These are phyloP conservation scores for Pueraria montana DNA, from an alignment of 306 rosid species.

Conservation along the genomic window DNA sequence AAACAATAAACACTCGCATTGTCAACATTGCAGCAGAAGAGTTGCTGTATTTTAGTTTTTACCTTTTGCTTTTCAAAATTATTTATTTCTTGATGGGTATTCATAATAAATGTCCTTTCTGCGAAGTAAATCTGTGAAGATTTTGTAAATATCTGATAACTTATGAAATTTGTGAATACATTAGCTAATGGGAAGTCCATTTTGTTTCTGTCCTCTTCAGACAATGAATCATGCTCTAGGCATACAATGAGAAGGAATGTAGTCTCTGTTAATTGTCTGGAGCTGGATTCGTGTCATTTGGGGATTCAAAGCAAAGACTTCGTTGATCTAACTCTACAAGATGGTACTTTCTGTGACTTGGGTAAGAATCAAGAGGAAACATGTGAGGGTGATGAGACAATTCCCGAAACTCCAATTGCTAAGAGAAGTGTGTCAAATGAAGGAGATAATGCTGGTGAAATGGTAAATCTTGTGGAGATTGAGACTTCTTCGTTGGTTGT, in stretches of 20 bases:
- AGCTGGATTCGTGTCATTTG: slow-evolving; percentile 55
- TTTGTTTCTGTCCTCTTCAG: slow-evolving; percentile 55
- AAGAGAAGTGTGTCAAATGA: slow-evolving; percentile 51
- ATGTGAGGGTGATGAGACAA: slow-evolving; percentile 54
- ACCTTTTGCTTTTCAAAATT: slow-evolving; percentile 11
- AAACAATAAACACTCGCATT: not conserved
- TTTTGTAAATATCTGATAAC: slow-evolving; percentile 42
- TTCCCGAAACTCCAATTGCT: slow-evolving; percentile 62
- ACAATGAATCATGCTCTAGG: slow-evolving; percentile 50
- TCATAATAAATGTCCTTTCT: slow-evolving; percentile 17
- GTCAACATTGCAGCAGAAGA: slow-evolving; percentile 20
- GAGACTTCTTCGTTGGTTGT: slow-evolving; percentile 52
- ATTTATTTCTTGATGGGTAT: not conserved
- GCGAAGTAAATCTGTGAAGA: slow-evolving; percentile 9
- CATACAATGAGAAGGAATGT: slow-evolving; percentile 50
- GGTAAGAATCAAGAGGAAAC: slow-evolving; percentile 57
- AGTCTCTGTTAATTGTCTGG: slow-evolving; percentile 49
- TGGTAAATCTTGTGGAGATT: slow-evolving; percentile 54
- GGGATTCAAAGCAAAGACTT: slow-evolving; percentile 54
- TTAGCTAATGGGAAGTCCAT: slow-evolving; percentile 52
- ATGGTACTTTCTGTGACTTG: slow-evolving; percentile 49
- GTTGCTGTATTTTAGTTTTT: not conserved
- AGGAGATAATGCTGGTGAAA: slow-evolving; percentile 54
- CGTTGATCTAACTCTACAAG: slow-evolving; percentile 51
- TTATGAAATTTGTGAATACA: slow-evolving; percentile 4